Evolutionary conservation across 2,329 filamentous ascomycete genomes (phyloP).

Genomic region (Lasiodiplodia sp.): DNA sequence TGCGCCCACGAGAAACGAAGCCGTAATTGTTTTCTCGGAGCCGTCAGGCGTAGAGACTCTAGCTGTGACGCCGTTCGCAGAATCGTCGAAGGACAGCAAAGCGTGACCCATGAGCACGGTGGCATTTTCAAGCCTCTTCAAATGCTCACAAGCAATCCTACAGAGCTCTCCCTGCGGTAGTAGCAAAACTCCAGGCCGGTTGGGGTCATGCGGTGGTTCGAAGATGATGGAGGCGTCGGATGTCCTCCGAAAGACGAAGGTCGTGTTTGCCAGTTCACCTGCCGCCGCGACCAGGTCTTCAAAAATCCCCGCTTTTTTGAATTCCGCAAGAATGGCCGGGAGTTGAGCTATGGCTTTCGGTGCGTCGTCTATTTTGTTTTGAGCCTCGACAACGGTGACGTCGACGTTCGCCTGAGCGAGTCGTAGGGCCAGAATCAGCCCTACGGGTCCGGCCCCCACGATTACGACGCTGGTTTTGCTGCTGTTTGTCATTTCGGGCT

Average conservation of each 20-base stretch:
- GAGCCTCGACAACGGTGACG: slow-evolving; percentile 38
- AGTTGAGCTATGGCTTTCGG: slow-evolving; percentile 54
- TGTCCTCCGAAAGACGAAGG: slow-evolving; percentile 41
- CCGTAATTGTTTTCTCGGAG: slow-evolving; percentile 34
- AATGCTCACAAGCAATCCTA: slow-evolving; percentile 36
- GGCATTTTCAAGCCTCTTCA: slow-evolving; percentile 31
- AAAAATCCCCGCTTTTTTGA: slow-evolving; percentile 47
- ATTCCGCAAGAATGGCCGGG: slow-evolving; percentile 48
- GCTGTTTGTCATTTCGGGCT: background rate
- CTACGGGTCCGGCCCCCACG: slow-evolving; percentile 51
- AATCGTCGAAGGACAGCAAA: slow-evolving; percentile 34
- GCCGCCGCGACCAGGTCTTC: slow-evolving; percentile 41
- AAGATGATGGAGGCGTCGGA: slow-evolving; percentile 35
- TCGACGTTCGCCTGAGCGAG: slow-evolving; percentile 45
- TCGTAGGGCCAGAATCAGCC: slow-evolving; percentile 50
- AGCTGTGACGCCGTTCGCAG: slow-evolving; percentile 10
- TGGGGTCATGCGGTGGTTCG: slow-evolving; percentile 31
- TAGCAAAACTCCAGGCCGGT: slow-evolving; percentile 39
- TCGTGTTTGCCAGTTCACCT: slow-evolving; percentile 36
- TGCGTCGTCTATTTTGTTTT: slow-evolving; percentile 33
- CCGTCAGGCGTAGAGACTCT: slow-evolving; percentile 8
- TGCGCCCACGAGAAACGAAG: slow-evolving; percentile 41
- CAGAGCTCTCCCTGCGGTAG: slow-evolving; percentile 44
- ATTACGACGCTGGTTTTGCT: slow-evolving; percentile 41
- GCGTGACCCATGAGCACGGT: slow-evolving; percentile 37